phyloP scores from a whole-genome alignment of 495 filamentous ascomycete genomes.

The Daldinia grandis region DNA sequence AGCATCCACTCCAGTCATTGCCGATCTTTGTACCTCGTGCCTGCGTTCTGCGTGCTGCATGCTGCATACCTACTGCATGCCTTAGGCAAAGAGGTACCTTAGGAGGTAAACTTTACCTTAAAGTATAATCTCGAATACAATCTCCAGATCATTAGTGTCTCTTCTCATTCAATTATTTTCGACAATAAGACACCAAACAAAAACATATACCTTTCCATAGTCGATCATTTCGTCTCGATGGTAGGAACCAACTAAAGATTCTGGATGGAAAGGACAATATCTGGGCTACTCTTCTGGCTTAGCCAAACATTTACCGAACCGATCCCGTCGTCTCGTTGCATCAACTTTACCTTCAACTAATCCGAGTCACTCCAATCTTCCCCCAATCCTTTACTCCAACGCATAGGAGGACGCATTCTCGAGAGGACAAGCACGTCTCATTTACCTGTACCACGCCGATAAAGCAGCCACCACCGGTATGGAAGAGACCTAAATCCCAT shows the following conservation, averaged over 20 bases:
- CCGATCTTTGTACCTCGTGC: neutral
- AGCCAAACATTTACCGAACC: slow-evolving; percentile 19
- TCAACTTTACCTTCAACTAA: slow-evolving; percentile 2
- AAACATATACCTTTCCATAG: slow-evolving; percentile 7
- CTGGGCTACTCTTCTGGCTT: neutral
- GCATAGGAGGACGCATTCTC: slow-evolving; percentile 32
- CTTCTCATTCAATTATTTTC: slow-evolving; percentile 1
- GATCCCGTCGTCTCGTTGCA: slow-evolving; percentile 5
- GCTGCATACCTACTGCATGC: neutral
- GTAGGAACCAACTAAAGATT: neutral
- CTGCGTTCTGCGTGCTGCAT: neutral
- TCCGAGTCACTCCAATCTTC: slow-evolving; percentile 1
- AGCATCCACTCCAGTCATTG: slow-evolving; percentile 7
- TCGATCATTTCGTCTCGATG: slow-evolving; percentile 24
- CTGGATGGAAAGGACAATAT: slow-evolving; percentile 7
- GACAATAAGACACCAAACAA: slow-evolving; percentile 15
- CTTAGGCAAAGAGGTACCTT: neutral
- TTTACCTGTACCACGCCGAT: slow-evolving; percentile 16
- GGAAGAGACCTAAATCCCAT: slow-evolving; percentile 23
- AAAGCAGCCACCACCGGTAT: slow-evolving; percentile 24
- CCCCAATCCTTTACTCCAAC: neutral
- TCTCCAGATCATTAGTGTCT: slow-evolving; percentile 10
- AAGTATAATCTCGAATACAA: neutral
- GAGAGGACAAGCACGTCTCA: slow-evolving; percentile 14
- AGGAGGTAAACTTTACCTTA: neutral